Evolutionary conservation across 495 filamentous ascomycete genomes (phyloP), one percentile per base, ranked within the genome.

Genomic region (Niebla homalea): DNA sequence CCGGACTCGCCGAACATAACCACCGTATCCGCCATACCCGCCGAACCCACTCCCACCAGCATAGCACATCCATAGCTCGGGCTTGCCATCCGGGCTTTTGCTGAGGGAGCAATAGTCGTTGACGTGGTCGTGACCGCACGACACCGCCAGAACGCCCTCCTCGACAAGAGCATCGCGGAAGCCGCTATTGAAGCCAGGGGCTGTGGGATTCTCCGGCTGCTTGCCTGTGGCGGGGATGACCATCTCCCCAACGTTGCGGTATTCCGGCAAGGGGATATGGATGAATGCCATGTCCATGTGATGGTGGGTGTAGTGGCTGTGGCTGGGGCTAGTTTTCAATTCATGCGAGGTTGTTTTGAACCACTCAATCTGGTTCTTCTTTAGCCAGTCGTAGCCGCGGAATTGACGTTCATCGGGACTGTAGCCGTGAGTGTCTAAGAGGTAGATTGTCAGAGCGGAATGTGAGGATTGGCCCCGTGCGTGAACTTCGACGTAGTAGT

Each of bases 241-340:
- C 45, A 48, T 48, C 32, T 70, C 61, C 11, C 65, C 52, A n/a
- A 62, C 56, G 25, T 64, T 65, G 16, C 74, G 71, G 57, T 94
- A 95, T 64, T 98, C 92, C 0, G 90, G 89, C 14, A 98, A 71
- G 2, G 92, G 92, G 45, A 98, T 98, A 57, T 98, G 92, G 52
- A 97, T 93, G 60, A 98, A 98, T 0, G 93, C 89, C 65, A 97
- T 78, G 62, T 97, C 84, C 76, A 97, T 87, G 60, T 96, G 93
- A 51, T 89, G 84, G 60, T 89, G 84, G 0, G 83, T 80, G 64
- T 97, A 97, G 55, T 85, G 81, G 49, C 74, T 75, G 64, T 92
- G 85, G 36, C 73, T 69, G 36, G 69, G 66, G 52, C 74, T 72
- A 58, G 83, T 81, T 57, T 75, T 76, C 38, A 95, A 63, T 11